A percentile compares a stretch with the other conserved stretches of the same genome.
Conservation (phyloP, 768 basidiomycete species). For the Tylopilus sp. region DNA sequence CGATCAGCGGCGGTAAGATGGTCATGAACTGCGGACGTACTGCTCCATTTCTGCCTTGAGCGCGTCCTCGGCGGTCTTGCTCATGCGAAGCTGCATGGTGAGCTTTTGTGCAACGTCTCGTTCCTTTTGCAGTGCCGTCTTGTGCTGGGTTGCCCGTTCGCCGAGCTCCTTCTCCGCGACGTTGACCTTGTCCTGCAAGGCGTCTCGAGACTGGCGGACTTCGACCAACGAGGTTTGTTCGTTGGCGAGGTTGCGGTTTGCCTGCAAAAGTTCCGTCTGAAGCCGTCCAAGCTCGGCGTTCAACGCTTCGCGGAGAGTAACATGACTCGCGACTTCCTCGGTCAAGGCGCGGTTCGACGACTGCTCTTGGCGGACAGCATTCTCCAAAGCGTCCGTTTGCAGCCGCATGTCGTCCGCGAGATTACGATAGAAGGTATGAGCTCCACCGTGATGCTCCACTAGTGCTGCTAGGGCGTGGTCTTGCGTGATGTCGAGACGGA, state of each 20-base stretch:
- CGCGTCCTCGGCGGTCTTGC: slow-evolving; percentile 62
- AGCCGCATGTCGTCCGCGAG: slow-evolving; percentile 34
- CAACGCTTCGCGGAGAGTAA: slow-evolving; percentile 42
- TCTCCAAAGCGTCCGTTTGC: slow-evolving; percentile 9
- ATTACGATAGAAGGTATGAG: slow-evolving; percentile 37
- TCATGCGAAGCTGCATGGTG: slow-evolving; percentile 48
- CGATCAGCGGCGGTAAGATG: neutral
- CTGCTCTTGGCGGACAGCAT: slow-evolving; percentile 12
- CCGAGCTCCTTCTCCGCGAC: slow-evolving; percentile 27
- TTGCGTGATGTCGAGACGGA: slow-evolving; percentile 18
- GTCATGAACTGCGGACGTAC: slow-evolving; percentile 39
- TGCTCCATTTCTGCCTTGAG: slow-evolving; percentile 64
- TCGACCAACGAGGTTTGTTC: slow-evolving; percentile 20
- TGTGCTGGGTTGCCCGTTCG: slow-evolving; percentile 33
- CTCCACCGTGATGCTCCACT: slow-evolving; percentile 18
- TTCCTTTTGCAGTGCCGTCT: slow-evolving; percentile 43
- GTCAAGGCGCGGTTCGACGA: slow-evolving; percentile 18
- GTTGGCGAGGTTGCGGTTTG: slow-evolving; percentile 18
- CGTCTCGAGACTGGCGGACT: slow-evolving; percentile 18
- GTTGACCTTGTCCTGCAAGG: slow-evolving; percentile 26
- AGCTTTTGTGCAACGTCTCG: slow-evolving; percentile 46
- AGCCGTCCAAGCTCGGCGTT: slow-evolving; percentile 39
- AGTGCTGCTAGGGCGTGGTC: slow-evolving; percentile 6
- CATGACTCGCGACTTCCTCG: slow-evolving; percentile 39
- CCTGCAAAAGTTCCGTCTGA: slow-evolving; percentile 35